These are phyloP conservation scores for Alopecurus myosuroides DNA, from an alignment of 176 grass and related monocot genomes.

Conservation along the genomic window DNA sequence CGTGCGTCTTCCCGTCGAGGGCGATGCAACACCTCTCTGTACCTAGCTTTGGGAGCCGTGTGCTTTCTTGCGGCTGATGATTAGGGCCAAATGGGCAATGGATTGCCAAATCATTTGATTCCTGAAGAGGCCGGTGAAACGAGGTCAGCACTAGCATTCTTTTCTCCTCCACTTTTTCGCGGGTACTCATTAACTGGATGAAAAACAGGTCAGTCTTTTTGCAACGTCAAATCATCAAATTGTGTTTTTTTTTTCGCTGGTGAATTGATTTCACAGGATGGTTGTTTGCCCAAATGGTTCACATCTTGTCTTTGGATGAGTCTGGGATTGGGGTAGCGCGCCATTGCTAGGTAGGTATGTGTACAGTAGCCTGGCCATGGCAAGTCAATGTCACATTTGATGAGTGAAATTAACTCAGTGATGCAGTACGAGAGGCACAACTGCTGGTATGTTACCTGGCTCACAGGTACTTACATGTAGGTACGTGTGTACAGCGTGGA, in stretches of 20 bases:
- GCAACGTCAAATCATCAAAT: background rate
- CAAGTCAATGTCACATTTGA: slow-evolving; percentile 5
- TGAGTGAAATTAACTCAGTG: background rate
- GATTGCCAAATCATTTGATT: slow-evolving; percentile 33
- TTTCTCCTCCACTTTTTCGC: background rate
- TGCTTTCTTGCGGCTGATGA: slow-evolving; percentile 31
- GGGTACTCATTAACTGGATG: background rate
- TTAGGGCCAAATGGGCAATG: slow-evolving; percentile 5
- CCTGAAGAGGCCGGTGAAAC: background rate
- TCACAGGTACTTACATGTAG: too few relatives aligned
- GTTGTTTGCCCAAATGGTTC: background rate
- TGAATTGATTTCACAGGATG: background rate
- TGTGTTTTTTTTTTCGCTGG: background rate
- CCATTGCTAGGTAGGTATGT: background rate
- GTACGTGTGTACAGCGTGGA: too few relatives aligned
- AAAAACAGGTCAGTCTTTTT: background rate
- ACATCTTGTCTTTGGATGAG: background rate
- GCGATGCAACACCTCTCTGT: slow-evolving; percentile 1
- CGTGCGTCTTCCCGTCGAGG: background rate
- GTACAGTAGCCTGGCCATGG: background rate
- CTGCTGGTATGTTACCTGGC: background rate
- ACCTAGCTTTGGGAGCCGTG: slow-evolving; percentile 9
- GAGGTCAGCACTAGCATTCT: background rate
- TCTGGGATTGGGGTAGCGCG: background rate
- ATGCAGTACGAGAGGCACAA: background rate